Conservation (phyloP, 306 rosid species). For the Castanospermum australe region DNA sequence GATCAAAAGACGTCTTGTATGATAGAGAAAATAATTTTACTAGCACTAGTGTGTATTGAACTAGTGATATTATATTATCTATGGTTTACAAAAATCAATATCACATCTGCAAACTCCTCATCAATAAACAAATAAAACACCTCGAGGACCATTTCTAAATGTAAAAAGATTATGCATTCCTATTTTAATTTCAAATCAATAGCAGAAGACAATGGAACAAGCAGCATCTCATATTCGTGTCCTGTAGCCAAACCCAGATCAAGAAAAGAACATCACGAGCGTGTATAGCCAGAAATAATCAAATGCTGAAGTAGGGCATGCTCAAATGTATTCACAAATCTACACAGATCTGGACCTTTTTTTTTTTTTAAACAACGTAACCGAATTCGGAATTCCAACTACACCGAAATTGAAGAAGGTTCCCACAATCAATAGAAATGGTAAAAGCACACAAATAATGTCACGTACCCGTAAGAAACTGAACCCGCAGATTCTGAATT, state of each 20-base stretch:
- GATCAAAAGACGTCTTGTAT: neutral
- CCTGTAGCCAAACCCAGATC: slow-evolving; percentile 16
- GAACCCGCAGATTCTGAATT: slow-evolving; percentile 5
- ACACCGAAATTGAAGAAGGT: neutral
- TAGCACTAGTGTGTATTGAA: neutral
- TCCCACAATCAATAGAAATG: neutral
- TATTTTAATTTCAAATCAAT: slow-evolving; percentile 2
- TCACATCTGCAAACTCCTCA: neutral
- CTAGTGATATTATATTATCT: neutral
- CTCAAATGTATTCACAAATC: slow-evolving; percentile 14
- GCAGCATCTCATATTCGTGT: neutral
- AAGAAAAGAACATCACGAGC: neutral
- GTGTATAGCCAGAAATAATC: neutral
- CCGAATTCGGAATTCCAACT: neutral
- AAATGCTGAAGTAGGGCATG: slow-evolving; percentile 1
- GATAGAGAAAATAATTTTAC: neutral
- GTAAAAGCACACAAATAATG: neutral
- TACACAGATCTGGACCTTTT: slow-evolving; percentile 37
- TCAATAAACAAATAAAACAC: neutral
- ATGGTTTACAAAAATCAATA: neutral
- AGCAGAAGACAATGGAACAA: neutral
- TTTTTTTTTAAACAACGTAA: neutral
- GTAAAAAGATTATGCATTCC: neutral
- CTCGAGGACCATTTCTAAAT: neutral
- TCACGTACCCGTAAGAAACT: slow-evolving; percentile 35